Evolutionary conservation across 2,329 filamentous ascomycete genomes (phyloP).

Genomic region (Alternaria novae-zelandiae): DNA sequence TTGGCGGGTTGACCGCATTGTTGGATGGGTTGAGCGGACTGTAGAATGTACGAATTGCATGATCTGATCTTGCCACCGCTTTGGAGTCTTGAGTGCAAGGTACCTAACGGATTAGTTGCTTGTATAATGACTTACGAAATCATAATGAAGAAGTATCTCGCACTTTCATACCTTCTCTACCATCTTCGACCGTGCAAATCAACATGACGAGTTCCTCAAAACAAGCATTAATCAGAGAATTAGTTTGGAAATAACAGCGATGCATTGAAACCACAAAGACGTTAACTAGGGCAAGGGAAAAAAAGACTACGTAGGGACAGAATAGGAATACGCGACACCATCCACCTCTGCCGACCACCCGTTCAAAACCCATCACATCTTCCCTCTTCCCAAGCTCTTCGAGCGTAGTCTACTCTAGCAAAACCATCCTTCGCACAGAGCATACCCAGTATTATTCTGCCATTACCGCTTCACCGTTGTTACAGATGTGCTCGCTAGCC

Average conservation of each 20-base stretch:
- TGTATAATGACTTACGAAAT: neutral
- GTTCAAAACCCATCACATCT: neutral
- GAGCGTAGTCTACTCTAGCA: neutral
- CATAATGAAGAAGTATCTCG: neutral
- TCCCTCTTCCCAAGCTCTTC: neutral
- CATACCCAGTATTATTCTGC: neutral
- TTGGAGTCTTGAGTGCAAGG: neutral
- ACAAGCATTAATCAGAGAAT: neutral
- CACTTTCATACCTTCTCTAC: neutral
- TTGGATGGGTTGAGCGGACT: constrained; percentile 43
- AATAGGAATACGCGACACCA: neutral
- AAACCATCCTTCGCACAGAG: neutral
- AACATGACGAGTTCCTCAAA: neutral
- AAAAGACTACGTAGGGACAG: neutral
- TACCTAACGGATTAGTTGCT: neutral
- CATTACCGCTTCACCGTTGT: neutral
- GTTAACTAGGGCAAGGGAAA: neutral
- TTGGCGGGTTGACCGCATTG: constrained; percentile 47
- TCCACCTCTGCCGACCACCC: neutral
- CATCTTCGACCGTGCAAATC: neutral
- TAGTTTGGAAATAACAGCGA: neutral
- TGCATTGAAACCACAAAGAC: neutral
- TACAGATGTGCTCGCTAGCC: neutral
- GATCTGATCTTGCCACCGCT: neutral
- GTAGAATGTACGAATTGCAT: neutral